Conservation (phyloP, 345 rosid genomes). For the Physaria fendleri region DNA sequence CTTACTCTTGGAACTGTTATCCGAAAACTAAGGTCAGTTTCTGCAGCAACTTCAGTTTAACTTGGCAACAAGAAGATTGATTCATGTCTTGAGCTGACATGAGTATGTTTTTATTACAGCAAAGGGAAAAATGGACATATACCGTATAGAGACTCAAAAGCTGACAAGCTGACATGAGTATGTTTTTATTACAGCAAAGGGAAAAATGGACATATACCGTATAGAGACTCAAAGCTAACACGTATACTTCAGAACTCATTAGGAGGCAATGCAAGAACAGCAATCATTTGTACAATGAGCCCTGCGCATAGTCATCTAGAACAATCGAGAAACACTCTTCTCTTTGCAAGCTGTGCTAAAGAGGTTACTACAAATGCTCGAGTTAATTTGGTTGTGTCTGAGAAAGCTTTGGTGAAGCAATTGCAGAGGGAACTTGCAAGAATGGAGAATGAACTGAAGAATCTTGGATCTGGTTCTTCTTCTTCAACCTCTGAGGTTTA, state of each 20-base stretch:
- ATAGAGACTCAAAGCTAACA: constrained; percentile 86
- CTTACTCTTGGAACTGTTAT: constrained; percentile 89
- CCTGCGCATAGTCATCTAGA: constrained; percentile 73
- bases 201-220: constrained; percentile 72
- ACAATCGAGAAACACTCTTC: constrained; percentile 84
- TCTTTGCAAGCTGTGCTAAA: constrained; percentile 87
- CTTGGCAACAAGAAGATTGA: too few relatives aligned
- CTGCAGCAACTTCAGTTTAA: background rate
- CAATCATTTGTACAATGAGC: constrained; percentile 85
- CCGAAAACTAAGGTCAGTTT: constrained; percentile 66
- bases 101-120: too few relatives aligned
- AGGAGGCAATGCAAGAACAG: constrained; percentile 91
- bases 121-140: too few relatives aligned
- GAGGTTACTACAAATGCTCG: constrained; percentile 81
- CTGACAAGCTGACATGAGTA: too few relatives aligned
- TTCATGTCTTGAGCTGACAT: constrained; percentile 13
- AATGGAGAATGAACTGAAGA: constrained; percentile 61
- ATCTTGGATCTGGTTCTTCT: constrained; percentile 38
- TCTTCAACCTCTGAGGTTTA: constrained; percentile 33
- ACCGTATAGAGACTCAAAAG: too few relatives aligned
- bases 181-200: constrained; percentile 53
- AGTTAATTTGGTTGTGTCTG: constrained; percentile 74
- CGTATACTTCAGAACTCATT: constrained; percentile 78
- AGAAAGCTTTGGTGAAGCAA: constrained; percentile 83
- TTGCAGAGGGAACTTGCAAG: constrained; percentile 62